Evolutionary conservation across 1,284 basidiomycete species (phyloP), one percentile per base, ranked within the genome.

Genomic region (Cutaneotrichosporon cavernicola): DNA sequence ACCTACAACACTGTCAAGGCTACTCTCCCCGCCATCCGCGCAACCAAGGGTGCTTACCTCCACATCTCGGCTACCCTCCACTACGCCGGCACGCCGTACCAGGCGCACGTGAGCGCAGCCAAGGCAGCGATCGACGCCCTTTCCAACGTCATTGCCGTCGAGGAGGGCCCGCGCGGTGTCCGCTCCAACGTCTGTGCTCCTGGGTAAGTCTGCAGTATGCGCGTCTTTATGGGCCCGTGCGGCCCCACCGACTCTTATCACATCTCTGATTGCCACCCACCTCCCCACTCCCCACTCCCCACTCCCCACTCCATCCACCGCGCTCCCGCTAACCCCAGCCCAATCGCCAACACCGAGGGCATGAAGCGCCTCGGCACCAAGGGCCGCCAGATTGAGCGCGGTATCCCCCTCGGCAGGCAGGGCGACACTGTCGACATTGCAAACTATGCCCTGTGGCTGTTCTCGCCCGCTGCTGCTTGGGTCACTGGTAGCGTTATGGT

Each of bases 1-100:
- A 94, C 92, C 2, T 98, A 89, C 84, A 90, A 97, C 81, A 97
- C 95, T 9, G 85, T 97, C 80, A 96, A 97, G 78, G 92, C 92
- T 0, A 96, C 93, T 0, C 80, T 96, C 26, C 84, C 85, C 1
- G 84, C 91, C 71, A 72, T 96, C 46, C 87, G 90, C 61, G 82
- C 84, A 52, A 82, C 88, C 2, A 85, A 86, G 69, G 96, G 95
- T 32, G 83, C 90, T 5, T 97, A 96, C 81, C 86, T 98, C 63
- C 91, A 94, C 72, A 91, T 98, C 73, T 91, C 89, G 68, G 91
- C 93, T 2, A 96, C 91, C 14, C 80, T 98, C 61, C 96, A 98
- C 80, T 91, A 93, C 81, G 86, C 83, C 66, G 92, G 92, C 86
- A 88, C 89, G n/a, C 90, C 92, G 0, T 93, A 89, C 78, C 95